phyloP scores from a whole-genome alignment of 2,329 filamentous ascomycete genomes.

The Pestalotiopsis sp. region DNA sequence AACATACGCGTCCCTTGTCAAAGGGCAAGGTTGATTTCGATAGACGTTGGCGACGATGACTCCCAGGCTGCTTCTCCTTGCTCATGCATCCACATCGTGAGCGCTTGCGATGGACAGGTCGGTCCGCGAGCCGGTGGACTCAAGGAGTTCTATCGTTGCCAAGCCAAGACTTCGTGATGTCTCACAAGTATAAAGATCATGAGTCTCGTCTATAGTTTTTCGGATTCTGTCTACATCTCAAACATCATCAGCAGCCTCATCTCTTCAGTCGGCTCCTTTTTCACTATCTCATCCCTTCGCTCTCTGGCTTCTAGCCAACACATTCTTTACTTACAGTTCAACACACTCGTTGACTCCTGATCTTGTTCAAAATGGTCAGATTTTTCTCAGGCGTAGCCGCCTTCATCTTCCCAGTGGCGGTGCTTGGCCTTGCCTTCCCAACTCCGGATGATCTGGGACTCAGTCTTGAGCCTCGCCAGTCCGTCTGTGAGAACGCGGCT shows the following conservation, averaged over 20 bases:
- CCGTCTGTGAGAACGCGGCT: slow-evolving; percentile 26
- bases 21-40: neutral
- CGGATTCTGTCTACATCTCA: neutral
- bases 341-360: neutral
- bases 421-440: neutral
- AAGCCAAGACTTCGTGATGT: neutral
- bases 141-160: neutral
- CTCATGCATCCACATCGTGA: neutral
- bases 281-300: neutral
- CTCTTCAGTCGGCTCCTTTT: neutral
- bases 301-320: neutral
- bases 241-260: neutral
- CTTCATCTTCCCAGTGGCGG: neutral
- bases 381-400: neutral
- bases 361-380: neutral
- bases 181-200: neutral
- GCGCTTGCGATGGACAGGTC: neutral
- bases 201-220: neutral
- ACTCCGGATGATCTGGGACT: neutral
- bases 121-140: neutral
- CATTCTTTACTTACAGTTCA: neutral
- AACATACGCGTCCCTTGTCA: neutral
- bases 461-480: slow-evolving; percentile 5
- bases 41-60: neutral
- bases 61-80: neutral